Evolutionary conservation across 164 flowering plant species (phyloP).

Genomic region (Paratinospora sagittata): DNA sequence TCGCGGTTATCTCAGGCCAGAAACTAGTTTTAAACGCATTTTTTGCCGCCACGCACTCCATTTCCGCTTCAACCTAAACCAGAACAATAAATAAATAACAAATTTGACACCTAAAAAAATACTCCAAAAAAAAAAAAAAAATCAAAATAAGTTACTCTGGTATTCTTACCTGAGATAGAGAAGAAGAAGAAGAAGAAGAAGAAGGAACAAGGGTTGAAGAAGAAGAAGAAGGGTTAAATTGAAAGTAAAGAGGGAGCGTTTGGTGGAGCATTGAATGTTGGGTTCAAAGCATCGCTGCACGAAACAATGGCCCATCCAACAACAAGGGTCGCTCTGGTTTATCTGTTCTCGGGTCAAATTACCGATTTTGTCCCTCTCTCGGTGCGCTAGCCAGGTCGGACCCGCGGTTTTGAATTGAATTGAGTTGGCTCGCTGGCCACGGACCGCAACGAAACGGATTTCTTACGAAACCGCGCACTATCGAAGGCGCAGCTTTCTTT

Average conservation of each 20-base stretch:
- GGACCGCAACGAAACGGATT: not conserved
- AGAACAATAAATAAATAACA: too few relatives aligned
- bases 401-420: not conserved
- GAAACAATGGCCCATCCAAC: slow-evolving; percentile 32
- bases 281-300: slow-evolving; percentile 33
- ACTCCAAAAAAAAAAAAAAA: too few relatives aligned
- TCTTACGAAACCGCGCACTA: not conserved
- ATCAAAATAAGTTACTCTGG: too few relatives aligned
- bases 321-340: slow-evolving; percentile 20
- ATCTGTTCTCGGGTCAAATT: not conserved
- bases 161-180: not conserved
- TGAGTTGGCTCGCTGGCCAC: too few relatives aligned
- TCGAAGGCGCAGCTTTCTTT: not conserved
- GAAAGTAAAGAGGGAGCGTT: slow-evolving; percentile 9
- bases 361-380: not conserved
- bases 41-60: slow-evolving; percentile 42
- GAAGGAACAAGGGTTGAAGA: slow-evolving; percentile 8
- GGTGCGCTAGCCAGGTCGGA: slow-evolving; percentile 1
- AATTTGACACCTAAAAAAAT: too few relatives aligned
- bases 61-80: slow-evolving; percentile 7
- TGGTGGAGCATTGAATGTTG: slow-evolving; percentile 39
- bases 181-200: slow-evolving; percentile 2
- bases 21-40: slow-evolving; percentile 51
- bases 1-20: slow-evolving; percentile 22
- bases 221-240: slow-evolving; percentile 11